A percentile compares a stretch with the other conserved stretches of the same genome.
Evolutionary conservation across 345 rosid species (phyloP).

Genomic region (Salix suchowensis): DNA sequence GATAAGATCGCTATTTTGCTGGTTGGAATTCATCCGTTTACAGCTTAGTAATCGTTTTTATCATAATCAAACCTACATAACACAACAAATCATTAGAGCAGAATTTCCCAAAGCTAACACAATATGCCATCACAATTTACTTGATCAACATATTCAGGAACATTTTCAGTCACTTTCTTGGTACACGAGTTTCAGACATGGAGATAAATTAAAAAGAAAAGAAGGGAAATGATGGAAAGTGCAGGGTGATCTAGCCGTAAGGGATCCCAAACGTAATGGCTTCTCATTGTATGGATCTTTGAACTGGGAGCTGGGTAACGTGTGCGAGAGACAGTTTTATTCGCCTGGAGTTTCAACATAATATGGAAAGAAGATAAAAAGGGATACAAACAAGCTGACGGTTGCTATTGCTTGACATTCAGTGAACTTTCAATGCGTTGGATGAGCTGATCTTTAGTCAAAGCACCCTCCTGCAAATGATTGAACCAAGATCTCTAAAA

Average conservation of each 20-base stretch:
- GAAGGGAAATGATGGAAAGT: not conserved
- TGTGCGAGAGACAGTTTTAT: not conserved
- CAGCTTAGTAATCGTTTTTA: not conserved
- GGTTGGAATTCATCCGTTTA: not conserved
- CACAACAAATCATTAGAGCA: conserved; percentile 3
- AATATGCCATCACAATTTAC: not conserved
- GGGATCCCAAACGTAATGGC: not conserved
- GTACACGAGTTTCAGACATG: not conserved
- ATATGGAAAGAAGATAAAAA: not conserved
- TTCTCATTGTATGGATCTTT: not conserved
- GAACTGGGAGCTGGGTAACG: conserved; percentile 4
- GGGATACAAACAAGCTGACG: conserved; percentile 9
- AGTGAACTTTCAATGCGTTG: conserved; percentile 63
- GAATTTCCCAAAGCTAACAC: not conserved
- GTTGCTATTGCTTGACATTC: conserved; percentile 50
- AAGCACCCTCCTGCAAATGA: conserved; percentile 69
- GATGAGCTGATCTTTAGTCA: conserved; percentile 58
- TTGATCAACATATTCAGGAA: not conserved
- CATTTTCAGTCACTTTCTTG: not conserved
- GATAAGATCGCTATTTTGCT: not conserved
- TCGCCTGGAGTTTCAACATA: not conserved
- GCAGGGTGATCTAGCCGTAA: not conserved
- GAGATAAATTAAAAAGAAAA: not conserved
- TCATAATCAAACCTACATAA: not conserved
- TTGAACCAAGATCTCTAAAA: not conserved